Conservation (phyloP, 495 filamentous ascomycete genomes). For the Staphylotrichum tortipilum region DNA sequence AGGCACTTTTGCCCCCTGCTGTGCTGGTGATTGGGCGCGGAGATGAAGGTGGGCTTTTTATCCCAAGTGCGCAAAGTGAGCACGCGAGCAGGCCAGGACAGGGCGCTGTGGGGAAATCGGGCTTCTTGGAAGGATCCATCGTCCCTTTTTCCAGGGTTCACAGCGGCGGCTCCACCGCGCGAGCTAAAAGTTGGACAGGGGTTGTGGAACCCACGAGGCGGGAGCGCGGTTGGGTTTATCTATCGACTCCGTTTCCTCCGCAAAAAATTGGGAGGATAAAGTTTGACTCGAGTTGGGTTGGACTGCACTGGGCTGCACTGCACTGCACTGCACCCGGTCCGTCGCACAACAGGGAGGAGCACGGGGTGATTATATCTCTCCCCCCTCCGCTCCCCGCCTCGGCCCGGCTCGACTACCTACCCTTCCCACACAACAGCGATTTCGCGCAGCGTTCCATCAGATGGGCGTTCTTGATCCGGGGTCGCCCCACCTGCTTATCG, state of each 20-base stretch:
- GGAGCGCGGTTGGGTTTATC: too few species aligned
- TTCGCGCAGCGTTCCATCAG: not conserved
- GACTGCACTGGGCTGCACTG: too few species aligned
- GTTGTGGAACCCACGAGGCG: not conserved
- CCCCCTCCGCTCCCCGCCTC: too few species aligned
- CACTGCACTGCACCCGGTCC: too few species aligned
- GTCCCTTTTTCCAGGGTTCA: not conserved
- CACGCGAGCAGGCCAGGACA: constrained; percentile 1
- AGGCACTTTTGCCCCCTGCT: not conserved
- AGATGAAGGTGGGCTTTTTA: not conserved
- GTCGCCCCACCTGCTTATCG: not conserved
- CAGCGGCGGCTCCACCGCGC: too few species aligned
- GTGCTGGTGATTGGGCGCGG: too few species aligned
- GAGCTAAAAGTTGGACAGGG: not conserved
- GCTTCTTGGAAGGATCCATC: not conserved
- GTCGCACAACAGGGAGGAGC: too few species aligned
- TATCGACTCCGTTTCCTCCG: not conserved
- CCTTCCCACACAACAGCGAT: too few species aligned
- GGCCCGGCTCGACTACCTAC: too few species aligned
- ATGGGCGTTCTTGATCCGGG: not conserved
- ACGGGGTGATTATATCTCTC: too few species aligned
- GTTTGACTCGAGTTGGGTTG: too few species aligned
- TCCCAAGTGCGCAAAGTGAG: not conserved
- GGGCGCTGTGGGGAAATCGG: not conserved
- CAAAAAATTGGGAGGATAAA: too few species aligned